A percentile compares a stretch with the other conserved stretches of the same genome.
These are phyloP conservation scores for Lithospermum erythrorhizon DNA, from an alignment of 257 asterid species.

Conservation along the genomic window DNA sequence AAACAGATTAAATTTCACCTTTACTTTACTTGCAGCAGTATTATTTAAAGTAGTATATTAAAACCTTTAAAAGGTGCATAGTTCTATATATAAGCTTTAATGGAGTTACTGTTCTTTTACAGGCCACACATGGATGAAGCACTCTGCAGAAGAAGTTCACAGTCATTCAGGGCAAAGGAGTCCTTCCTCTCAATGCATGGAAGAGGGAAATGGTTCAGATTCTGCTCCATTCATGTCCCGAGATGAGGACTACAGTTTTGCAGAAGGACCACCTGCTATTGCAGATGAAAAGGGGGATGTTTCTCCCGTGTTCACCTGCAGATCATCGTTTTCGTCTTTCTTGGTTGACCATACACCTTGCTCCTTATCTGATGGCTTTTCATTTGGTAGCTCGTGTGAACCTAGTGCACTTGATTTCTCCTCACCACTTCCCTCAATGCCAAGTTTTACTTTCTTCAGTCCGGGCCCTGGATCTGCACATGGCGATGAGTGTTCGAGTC, in stretches of 20 bases:
- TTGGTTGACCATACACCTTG: slow-evolving; percentile 21
- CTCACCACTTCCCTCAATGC: slow-evolving; percentile 45
- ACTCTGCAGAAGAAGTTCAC: slow-evolving; percentile 13
- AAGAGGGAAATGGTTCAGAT: slow-evolving; percentile 25
- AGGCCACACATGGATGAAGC: slow-evolving; percentile 47
- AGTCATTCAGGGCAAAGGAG: slow-evolving; percentile 12
- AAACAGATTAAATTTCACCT: too few relatives aligned
- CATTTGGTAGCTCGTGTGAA: slow-evolving; percentile 16
- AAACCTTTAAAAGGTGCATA: too few relatives aligned
- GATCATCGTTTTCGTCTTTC: slow-evolving; percentile 41
- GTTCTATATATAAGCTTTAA: too few relatives aligned
- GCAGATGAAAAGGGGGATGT: slow-evolving; percentile 16
- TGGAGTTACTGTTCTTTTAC: slow-evolving; percentile 10
- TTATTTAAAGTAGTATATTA: too few relatives aligned
- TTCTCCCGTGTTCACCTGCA: slow-evolving; percentile 42
- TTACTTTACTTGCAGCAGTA: too few relatives aligned
- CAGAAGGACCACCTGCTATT: slow-evolving; percentile 26
- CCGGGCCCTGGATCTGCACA: slow-evolving; percentile 21
- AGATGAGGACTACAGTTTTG: slow-evolving; percentile 37
- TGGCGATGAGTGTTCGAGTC: slow-evolving; percentile 15
- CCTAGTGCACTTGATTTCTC: slow-evolving; percentile 25
- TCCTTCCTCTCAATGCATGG: slow-evolving; percentile 9
- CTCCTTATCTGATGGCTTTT: slow-evolving; percentile 17
- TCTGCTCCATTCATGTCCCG: slow-evolving; percentile 16
- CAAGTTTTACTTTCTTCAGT: slow-evolving; percentile 49